Percentiles rank a stretch among this genome's conserved stretches.
Conservation (phyloP, 139 green algal species). For the Tetradesmus lagerheimii region DNA sequence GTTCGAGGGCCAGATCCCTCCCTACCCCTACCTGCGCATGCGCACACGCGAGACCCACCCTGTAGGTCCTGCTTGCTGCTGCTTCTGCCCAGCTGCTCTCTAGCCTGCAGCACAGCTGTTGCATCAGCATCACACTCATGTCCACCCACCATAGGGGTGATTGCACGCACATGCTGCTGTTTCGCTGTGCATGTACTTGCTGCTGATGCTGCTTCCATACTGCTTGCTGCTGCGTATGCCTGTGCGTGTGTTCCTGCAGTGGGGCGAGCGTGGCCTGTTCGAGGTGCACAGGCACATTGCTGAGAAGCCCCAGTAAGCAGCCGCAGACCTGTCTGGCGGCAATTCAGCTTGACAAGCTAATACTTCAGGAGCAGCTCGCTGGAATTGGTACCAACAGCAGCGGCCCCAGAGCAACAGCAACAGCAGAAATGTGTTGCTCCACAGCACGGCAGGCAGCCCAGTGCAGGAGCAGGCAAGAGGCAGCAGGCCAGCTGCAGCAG, state of each 20-base stretch:
- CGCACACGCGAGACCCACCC: conserved; percentile 23
- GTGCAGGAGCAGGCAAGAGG: neutral
- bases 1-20: conserved; percentile 43
- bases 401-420: neutral
- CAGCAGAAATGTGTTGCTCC: neutral
- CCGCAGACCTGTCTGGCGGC: neutral
- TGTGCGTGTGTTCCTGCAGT: conserved; percentile 1
- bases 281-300: conserved; percentile 21
- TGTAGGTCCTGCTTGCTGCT: neutral
- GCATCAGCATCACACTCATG: too few relatives aligned
- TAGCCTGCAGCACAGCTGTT: neutral
- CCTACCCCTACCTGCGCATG: conserved; percentile 45
- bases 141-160: too few relatives aligned
- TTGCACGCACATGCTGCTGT: neutral
- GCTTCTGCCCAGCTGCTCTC: neutral
- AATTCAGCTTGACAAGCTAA: neutral
- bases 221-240: too few relatives aligned
- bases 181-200: neutral
- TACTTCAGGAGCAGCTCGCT: neutral
- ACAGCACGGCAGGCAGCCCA: neutral
- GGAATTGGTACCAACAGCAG: neutral
- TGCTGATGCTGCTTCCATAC: too few relatives aligned
- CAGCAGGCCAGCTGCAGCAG: too few relatives aligned
- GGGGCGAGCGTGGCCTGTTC: conserved; percentile 13
- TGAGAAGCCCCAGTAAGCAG: conserved; percentile 17